phyloP scores from a whole-genome alignment of 768 basidiomycete genomes.

The Crucibulum laeve region DNA sequence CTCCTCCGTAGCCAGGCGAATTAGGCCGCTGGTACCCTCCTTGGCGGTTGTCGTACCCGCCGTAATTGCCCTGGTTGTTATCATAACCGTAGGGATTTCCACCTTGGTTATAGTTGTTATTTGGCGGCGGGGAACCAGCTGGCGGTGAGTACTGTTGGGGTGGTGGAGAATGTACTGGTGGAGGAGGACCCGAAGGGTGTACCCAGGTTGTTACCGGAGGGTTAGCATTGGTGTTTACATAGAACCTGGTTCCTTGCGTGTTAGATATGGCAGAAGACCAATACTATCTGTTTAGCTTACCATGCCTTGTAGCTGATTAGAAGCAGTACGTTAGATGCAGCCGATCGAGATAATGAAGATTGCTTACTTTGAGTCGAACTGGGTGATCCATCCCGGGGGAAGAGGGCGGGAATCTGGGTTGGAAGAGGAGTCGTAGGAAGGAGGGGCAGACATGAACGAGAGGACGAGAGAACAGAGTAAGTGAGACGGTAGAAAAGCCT shows the following conservation, averaged over 20 bases:
- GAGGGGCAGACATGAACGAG: conserved; percentile 35
- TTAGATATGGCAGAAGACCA: not conserved
- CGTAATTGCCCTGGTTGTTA: not conserved
- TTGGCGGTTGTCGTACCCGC: conserved; percentile 21
- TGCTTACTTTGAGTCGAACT: conserved; percentile 65
- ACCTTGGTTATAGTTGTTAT: conserved; percentile 22
- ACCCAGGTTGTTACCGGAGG: conserved; percentile 68
- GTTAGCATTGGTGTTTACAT: conserved; percentile 60
- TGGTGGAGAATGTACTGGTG: conserved; percentile 24
- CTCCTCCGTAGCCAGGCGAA: conserved; percentile 14
- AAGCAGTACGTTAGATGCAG: conserved; percentile 9
- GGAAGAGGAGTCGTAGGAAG: conserved; percentile 26
- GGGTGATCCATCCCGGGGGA: conserved; percentile 64
- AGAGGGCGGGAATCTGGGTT: conserved; percentile 61
- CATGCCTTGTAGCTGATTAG: conserved; percentile 50
- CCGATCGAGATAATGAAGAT: conserved; percentile 16
- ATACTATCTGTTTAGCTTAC: conserved; percentile 27
- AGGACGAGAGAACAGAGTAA: conserved; percentile 8
- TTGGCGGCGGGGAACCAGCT: conserved; percentile 41
- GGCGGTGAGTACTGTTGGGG: conserved; percentile 36
- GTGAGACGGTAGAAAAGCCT: conserved; percentile 7
- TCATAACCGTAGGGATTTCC: conserved; percentile 5
- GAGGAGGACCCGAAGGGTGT: conserved; percentile 59
- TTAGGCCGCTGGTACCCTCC: conserved; percentile 14
- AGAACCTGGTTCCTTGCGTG: conserved; percentile 60